phyloP scores from a whole-genome alignment of 2,329 filamentous ascomycete species.

The Zymoseptoria tritici region DNA sequence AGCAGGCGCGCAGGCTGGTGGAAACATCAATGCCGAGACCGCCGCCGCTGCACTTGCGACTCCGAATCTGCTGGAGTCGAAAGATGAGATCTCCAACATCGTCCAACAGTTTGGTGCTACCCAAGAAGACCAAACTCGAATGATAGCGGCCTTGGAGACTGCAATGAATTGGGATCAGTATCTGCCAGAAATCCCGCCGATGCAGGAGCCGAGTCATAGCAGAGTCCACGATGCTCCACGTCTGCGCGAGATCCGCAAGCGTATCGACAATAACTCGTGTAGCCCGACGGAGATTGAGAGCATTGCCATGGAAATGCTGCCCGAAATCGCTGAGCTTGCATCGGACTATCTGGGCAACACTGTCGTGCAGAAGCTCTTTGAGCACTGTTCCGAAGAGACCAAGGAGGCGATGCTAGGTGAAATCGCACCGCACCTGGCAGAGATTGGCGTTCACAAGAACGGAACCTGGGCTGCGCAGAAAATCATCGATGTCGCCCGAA shows the following conservation, averaged over 20 bases:
- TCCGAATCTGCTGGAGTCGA: constrained; percentile 68
- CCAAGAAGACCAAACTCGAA: constrained; percentile 66
- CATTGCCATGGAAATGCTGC: constrained; percentile 88
- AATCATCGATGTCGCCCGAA: constrained; percentile 94
- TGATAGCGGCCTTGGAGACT: constrained; percentile 64
- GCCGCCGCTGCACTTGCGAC: constrained; percentile 54
- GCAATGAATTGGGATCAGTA: constrained; percentile 69
- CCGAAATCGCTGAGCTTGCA: constrained; percentile 88
- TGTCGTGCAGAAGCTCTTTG: constrained; percentile 98
- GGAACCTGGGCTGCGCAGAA: constrained; percentile 99
- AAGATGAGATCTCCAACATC: constrained; percentile 75
- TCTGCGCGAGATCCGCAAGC: constrained; percentile 90
- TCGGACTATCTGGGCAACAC: constrained; percentile 98
- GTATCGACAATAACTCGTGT: constrained; percentile 90
- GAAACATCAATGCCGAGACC: constrained; percentile 37
- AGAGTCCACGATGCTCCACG: constrained; percentile 89
- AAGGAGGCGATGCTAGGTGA: constrained; percentile 86
- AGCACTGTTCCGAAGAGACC: constrained; percentile 83
- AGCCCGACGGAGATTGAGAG: constrained; percentile 82
- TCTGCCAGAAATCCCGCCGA: constrained; percentile 75
- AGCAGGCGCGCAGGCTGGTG: constrained; percentile 24
- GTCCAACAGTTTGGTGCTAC: constrained; percentile 81
- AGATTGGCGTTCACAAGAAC: constrained; percentile 98
- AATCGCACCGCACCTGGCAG: constrained; percentile 85
- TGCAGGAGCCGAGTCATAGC: constrained; percentile 81